A percentile compares a stretch with the other conserved stretches of the same genome.
Conservation (phyloP, 352 stramenopile genomes). For the Globisporangium cederbergense region DNA sequence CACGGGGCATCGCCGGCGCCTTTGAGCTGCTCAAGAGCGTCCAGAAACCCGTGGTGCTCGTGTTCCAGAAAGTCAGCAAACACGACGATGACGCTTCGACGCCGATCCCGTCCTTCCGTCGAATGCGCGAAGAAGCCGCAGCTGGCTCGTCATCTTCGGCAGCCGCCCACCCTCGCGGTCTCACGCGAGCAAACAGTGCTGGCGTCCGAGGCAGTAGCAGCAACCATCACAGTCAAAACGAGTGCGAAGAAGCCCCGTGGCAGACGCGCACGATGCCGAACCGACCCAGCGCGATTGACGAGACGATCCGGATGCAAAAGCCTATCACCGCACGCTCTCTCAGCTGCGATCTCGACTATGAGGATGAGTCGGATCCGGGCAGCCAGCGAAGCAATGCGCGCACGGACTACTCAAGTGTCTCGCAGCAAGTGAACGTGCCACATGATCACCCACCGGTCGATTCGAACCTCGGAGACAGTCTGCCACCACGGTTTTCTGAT, state of each 20-base stretch:
- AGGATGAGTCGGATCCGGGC: conserved; percentile 12
- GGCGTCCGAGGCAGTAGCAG: conserved; percentile 4
- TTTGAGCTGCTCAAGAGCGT: conserved; percentile 79
- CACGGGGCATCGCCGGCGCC: conserved; percentile 62
- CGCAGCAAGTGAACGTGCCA: background rate
- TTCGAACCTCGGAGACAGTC: background rate
- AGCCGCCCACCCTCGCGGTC: conserved; percentile 17
- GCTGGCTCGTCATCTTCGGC: conserved; percentile 15
- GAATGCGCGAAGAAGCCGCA: conserved; percentile 41
- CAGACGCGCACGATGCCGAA: conserved; percentile 18
- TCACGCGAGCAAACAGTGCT: conserved; percentile 27
- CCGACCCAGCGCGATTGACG: conserved; percentile 8
- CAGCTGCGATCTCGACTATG: conserved; percentile 24
- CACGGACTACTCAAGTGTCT: background rate
- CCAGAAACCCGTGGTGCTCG: conserved; percentile 74
- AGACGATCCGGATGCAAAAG: conserved; percentile 14
- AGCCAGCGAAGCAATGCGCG: conserved; percentile 17
- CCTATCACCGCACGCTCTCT: conserved; percentile 19
- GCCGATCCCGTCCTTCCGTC: conserved; percentile 55
- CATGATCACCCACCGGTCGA: background rate
- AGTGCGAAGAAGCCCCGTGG: conserved; percentile 10
- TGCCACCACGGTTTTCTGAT: conserved; percentile 37
- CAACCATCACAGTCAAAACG: background rate
- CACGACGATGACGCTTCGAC: conserved; percentile 13
- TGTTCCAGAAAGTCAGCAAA: conserved; percentile 56